Evolutionary conservation across 805 yeast species (phyloP).

Genomic region (Wickerhamiella qilinensis): DNA sequence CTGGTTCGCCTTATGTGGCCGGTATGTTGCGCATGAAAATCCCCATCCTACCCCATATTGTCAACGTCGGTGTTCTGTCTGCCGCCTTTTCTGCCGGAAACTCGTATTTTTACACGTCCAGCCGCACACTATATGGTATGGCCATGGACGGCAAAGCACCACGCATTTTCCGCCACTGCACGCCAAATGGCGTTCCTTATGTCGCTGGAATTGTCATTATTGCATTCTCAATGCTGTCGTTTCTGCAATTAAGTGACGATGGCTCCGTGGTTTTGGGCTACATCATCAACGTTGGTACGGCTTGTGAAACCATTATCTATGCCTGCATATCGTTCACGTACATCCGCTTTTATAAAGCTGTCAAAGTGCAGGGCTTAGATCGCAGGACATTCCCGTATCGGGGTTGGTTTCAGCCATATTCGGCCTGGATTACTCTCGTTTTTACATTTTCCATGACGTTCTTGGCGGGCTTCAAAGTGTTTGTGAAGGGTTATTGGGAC

Average conservation of each 20-base stretch:
- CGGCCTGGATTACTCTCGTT: conserved; percentile 32
- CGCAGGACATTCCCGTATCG: conserved; percentile 32
- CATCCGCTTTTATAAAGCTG: conserved; percentile 45
- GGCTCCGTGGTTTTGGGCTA: conserved; percentile 53
- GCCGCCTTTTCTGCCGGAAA: conserved; percentile 77
- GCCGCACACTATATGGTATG: conserved; percentile 51
- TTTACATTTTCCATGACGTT: conserved; percentile 35
- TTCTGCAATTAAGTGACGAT: conserved; percentile 42
- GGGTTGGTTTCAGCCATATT: conserved; percentile 45
- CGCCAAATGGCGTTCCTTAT: conserved; percentile 55
- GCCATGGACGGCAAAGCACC: conserved; percentile 66
- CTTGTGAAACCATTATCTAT: conserved; percentile 50
- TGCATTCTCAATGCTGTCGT: conserved; percentile 45
- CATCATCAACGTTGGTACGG: conserved; percentile 57
- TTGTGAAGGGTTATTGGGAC: conserved; percentile 51
- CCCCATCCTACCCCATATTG: conserved; percentile 29
- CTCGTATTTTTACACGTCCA: conserved; percentile 59
- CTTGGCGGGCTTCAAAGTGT: conserved; percentile 55
- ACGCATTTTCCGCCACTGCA: conserved; percentile 41
- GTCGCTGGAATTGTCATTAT: conserved; percentile 32
- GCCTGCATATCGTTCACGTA: conserved; percentile 41
- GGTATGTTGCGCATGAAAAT: conserved; percentile 55
- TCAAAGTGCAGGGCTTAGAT: conserved; percentile 35
- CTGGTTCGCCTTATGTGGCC: conserved; percentile 49
- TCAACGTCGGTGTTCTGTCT: conserved; percentile 59